Percentiles rank a stretch among this genome's conserved stretches.
Evolutionary conservation across 805 yeast species (phyloP).

Genomic region (Cyberlindnera maclurae): DNA sequence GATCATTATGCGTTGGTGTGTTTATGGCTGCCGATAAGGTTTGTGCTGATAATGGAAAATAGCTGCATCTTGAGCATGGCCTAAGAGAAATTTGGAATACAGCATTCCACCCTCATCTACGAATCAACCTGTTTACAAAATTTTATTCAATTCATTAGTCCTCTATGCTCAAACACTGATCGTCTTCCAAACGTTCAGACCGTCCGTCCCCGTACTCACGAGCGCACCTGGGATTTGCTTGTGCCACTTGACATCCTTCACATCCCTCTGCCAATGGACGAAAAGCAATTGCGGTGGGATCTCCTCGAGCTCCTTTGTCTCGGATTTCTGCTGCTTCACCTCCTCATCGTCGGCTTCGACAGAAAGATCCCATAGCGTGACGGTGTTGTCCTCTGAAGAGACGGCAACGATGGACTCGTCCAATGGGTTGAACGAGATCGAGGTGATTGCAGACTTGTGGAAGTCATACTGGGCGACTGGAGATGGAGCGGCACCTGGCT

Average conservation of each 20-base stretch:
- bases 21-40: background rate
- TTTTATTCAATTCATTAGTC: background rate
- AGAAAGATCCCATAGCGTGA: slow-evolving; percentile 95
- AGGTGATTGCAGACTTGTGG: slow-evolving; percentile 90
- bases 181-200: slow-evolving; percentile 92
- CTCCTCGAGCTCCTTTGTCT: slow-evolving; percentile 71
- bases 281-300: slow-evolving; percentile 94
- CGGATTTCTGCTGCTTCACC: slow-evolving; percentile 75
- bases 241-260: slow-evolving; percentile 98
- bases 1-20: slow-evolving; percentile 2
- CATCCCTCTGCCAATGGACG: slow-evolving; percentile 97
- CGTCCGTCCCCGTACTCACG: slow-evolving; percentile 93
- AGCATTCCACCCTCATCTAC: too few species aligned
- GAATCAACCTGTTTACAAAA: too few species aligned
- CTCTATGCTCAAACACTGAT: slow-evolving; percentile 63
- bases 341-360: slow-evolving; percentile 99
- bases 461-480: slow-evolving; percentile 95
- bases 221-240: slow-evolving; percentile 93
- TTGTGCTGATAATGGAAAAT: too few species aligned
- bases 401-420: slow-evolving; percentile 96
- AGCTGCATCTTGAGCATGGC: too few species aligned
- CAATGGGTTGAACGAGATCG: slow-evolving; percentile 88
- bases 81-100: background rate
- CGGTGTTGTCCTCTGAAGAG: slow-evolving; percentile 94
- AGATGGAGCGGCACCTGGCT: slow-evolving; percentile 41